Base-by-base conservation (phyloP, 495 filamentous ascomycete genomes). In the Oidiodendron maius region DNA sequence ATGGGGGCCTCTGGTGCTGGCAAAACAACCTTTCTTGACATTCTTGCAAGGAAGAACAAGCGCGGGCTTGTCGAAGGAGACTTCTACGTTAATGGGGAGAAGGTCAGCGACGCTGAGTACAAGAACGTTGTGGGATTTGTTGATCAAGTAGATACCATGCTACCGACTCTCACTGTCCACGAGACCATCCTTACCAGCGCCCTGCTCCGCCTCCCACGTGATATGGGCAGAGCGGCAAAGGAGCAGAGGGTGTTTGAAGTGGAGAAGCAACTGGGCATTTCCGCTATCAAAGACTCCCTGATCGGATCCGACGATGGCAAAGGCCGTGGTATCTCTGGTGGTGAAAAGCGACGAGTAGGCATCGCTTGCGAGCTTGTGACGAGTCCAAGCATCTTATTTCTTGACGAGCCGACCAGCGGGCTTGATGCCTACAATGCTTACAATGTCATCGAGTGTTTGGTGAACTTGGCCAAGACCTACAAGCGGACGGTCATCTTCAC, bases 321-420 rank as follows among this genome's bases (percentile, higher is more conserved):
- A 46, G 89, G 90, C 10, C 87, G 93, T 40, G 93, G 93, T 17
- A 96, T 98, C 26, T 98, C 93, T 43, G 93, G 93, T 39, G 93
- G 93, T 51, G 93, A 98, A 65, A 97, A 97, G 68, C 81, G 93
- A 44, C 77, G 93, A 53, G 94, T 98, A 38, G 90, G 90, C 8
- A 98, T 98, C 64, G 93, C 93, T 51, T 97, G 93, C 67, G 93
- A 98, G 62, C 73, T 98, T 51, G 94, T 98, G 46, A 98, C 94
- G 9, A 96, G 91, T 61, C 93, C 93, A 3, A 95, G 89, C 50
- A 97, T 98, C 53, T 78, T 98, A 16, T 96, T 98, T 71, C 74
- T 98, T 49, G 93, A 98, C 58, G 93, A 98, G 57, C 93, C 93
- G 2, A 98, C 93, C 1, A 96, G 90, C 59, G 93, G 93, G 39